phyloP scores from a whole-genome alignment of 2,329 filamentous ascomycete genomes.

The Beauveria scarabaeidicola region DNA sequence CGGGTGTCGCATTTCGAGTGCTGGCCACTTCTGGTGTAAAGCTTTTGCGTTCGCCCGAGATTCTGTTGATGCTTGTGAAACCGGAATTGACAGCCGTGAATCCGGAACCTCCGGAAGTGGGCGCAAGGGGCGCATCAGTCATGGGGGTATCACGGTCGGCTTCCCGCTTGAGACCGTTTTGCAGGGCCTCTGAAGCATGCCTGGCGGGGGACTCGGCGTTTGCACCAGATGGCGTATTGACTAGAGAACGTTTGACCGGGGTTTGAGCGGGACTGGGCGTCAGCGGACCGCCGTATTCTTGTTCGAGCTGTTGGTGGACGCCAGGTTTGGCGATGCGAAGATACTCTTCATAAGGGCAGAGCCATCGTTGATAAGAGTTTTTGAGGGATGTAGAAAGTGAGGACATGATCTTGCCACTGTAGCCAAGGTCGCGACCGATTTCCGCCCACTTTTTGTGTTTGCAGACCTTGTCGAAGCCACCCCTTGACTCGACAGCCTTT shows the following conservation, averaged over 20 bases:
- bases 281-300: conserved; percentile 85
- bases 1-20: conserved; percentile 51
- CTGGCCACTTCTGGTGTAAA: conserved; percentile 58
- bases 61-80: conserved; percentile 60
- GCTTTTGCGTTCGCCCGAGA: conserved; percentile 39
- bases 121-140: conserved; percentile 34
- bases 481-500: conserved; percentile 89
- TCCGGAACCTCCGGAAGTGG: conserved; percentile 40
- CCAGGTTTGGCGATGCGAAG: conserved; percentile 83
- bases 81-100: conserved; percentile 41
- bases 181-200: conserved; percentile 45
- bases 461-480: conserved; percentile 93
- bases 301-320: conserved; percentile 91
- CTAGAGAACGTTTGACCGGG: conserved; percentile 59
- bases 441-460: conserved; percentile 99
- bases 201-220: conserved; percentile 60
- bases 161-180: conserved; percentile 38
- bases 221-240: conserved; percentile 50
- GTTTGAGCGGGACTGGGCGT: conserved; percentile 64
- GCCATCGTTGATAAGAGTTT: conserved; percentile 95
- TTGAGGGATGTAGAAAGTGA: conserved; percentile 95
- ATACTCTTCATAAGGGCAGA: conserved; percentile 95
- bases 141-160: conserved; percentile 40
- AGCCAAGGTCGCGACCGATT: conserved; percentile 90
- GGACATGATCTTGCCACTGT: conserved; percentile 99